phyloP scores from a whole-genome alignment of 139 green algal genomes.

The Coccomyxa sp. region DNA sequence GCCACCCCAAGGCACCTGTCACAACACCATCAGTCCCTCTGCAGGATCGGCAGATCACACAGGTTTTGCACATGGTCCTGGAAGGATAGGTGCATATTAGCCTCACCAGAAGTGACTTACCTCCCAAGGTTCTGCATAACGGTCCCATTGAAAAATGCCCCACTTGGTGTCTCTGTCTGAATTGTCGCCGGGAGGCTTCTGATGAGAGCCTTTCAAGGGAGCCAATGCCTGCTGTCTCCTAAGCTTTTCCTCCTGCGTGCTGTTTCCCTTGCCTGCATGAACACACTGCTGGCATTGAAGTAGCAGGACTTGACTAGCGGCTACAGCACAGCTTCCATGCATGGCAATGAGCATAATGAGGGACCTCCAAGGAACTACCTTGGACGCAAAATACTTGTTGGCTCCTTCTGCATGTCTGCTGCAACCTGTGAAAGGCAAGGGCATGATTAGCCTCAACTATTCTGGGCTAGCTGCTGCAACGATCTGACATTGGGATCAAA shows the following conservation, averaged over 20 bases:
- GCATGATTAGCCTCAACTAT: no score
- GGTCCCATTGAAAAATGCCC: conserved; percentile 43
- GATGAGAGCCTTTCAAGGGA: not conserved
- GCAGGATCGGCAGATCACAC: not conserved
- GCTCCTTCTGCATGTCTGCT: no score
- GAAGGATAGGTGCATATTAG: not conserved
- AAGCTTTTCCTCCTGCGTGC: not conserved
- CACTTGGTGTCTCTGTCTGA: conserved; percentile 16
- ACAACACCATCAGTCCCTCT: not conserved
- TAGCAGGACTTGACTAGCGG: no score
- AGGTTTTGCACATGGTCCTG: not conserved
- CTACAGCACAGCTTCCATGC: no score
- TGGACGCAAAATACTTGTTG: no score
- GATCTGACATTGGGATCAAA: no score
- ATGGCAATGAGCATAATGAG: no score
- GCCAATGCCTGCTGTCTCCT: not conserved
- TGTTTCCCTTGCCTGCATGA: not conserved
- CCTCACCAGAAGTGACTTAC: conserved; percentile 7
- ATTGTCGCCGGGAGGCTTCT: not conserved
- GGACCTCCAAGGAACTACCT: no score
- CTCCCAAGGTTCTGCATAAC: conserved; percentile 51
- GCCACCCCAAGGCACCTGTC: conserved; percentile 62
- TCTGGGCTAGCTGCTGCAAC: no score
- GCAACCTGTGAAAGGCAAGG: no score
- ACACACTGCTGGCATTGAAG: not conserved